Conservation (phyloP, 1,284 basidiomycete species). For the Irpex sp. region DNA sequence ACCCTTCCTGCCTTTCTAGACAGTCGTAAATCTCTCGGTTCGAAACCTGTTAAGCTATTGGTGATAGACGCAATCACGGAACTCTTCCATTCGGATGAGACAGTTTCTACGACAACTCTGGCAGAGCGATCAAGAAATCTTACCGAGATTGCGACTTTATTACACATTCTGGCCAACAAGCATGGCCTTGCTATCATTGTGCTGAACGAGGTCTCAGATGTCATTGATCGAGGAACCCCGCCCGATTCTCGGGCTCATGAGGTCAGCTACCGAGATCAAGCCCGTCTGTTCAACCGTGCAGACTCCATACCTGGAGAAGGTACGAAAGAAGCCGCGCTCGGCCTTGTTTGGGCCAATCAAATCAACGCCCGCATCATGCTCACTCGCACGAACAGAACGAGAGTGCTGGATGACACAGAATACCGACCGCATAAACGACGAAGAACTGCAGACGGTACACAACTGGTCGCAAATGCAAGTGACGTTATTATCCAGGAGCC, state of each 20-base stretch:
- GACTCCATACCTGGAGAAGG: constrained; percentile 53
- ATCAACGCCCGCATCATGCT: constrained; percentile 83
- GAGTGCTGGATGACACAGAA: constrained; percentile 43
- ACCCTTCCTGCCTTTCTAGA: constrained; percentile 60
- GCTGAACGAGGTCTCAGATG: constrained; percentile 85
- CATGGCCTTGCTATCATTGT: constrained; percentile 74
- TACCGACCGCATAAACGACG: constrained; percentile 33
- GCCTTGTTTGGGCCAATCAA: constrained; percentile 89
- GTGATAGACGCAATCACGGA: constrained; percentile 83
- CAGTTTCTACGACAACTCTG: constrained; percentile 55
- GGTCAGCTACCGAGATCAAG: constrained; percentile 69
- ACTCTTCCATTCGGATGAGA: constrained; percentile 62
- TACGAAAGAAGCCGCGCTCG: constrained; percentile 77
- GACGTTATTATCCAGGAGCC: constrained; percentile 17
- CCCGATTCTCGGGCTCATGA: constrained; percentile 19
- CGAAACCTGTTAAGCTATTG: constrained; percentile 63
- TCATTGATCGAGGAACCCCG: constrained; percentile 40
- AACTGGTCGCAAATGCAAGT: not conserved
- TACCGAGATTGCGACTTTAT: constrained; percentile 56
- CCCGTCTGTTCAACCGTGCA: constrained; percentile 71
- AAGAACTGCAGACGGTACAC: constrained; percentile 15
- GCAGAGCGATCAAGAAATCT: constrained; percentile 70
- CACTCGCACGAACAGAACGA: constrained; percentile 67
- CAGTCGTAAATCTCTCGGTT: constrained; percentile 22
- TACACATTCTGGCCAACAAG: constrained; percentile 65